These are phyloP conservation scores for Aphanomyces invadans DNA, from an alignment of 352 stramenopile genomes.

Conservation along the genomic window DNA sequence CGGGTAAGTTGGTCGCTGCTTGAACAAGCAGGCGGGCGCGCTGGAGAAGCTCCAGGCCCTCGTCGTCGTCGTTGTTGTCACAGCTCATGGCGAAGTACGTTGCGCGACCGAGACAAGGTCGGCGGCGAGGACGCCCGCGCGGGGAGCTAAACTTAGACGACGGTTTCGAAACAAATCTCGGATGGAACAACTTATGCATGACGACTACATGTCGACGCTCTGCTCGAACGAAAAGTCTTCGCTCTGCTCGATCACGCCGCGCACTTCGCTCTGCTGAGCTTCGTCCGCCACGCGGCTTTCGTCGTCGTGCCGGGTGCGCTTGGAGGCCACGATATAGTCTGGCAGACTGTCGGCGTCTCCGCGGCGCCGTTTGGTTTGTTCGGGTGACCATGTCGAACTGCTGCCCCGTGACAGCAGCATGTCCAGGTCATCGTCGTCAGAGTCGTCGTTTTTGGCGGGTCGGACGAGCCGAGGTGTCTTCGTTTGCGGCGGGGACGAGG, in stretches of 20 bases:
- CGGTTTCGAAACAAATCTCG: not conserved
- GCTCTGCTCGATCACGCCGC: not conserved
- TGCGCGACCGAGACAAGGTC: not conserved
- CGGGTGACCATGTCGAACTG: no score
- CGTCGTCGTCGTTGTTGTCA: constrained; percentile 21
- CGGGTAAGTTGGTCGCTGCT: constrained; percentile 28
- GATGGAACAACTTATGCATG: no score
- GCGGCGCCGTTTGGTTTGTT: not conserved
- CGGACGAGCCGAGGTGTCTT: not conserved
- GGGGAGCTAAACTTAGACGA: not conserved
- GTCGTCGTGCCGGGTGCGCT: not conserved
- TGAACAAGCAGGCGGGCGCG: constrained; percentile 37
- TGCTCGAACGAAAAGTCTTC: constrained; percentile 7
- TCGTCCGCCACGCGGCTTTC: not conserved
- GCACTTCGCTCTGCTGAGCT: not conserved
- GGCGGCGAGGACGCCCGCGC: no score
- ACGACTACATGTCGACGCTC: constrained; percentile 1
- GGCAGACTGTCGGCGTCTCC: not conserved
- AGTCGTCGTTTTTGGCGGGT: not conserved
- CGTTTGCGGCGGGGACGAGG: not conserved
- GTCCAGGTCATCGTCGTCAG: constrained; percentile 5
- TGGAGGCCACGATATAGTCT: not conserved
- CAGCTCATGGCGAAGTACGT: not conserved
- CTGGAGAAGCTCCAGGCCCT: constrained; percentile 35
- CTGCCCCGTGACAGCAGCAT: not conserved